phyloP scores from a whole-genome alignment of 2,329 filamentous ascomycete genomes.

The Stagonosporopsis chrysanthemi region DNA sequence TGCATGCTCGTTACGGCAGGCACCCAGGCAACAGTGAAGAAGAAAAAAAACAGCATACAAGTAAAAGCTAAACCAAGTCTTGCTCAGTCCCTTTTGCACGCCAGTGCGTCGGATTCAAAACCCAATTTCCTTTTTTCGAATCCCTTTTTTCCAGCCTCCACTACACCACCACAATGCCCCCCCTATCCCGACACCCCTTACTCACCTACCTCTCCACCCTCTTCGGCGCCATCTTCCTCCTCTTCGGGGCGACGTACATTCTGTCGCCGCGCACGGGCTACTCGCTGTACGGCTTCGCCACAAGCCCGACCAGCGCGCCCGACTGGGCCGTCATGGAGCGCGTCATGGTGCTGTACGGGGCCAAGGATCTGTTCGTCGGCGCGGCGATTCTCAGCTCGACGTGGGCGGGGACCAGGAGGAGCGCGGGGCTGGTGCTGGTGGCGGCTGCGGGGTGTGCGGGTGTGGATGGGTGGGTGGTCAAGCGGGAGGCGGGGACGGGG shows the following conservation, averaged over 20 bases:
- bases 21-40: not conserved
- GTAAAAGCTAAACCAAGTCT: too few species aligned
- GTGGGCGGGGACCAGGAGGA: constrained; percentile 50
- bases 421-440: constrained; percentile 55
- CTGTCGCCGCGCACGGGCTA: constrained; percentile 47
- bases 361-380: constrained; percentile 60
- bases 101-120: too few species aligned
- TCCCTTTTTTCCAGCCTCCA: too few species aligned
- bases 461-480: constrained; percentile 54
- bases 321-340: constrained; percentile 54
- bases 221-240: constrained; percentile 42
- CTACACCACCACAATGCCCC: not conserved
- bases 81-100: too few species aligned
- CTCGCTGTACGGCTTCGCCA: constrained; percentile 49
- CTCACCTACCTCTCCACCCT: constrained; percentile 27
- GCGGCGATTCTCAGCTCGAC: constrained; percentile 49
- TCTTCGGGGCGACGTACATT: constrained; percentile 54
- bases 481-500: constrained; percentile 51
- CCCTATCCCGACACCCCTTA: not conserved
- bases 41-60: too few species aligned
- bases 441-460: constrained; percentile 53
- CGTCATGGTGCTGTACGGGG: constrained; percentile 58
- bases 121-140: too few species aligned
- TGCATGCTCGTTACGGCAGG: not conserved
- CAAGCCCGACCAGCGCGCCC: constrained; percentile 28